These are phyloP conservation scores for Colletotrichum destructivum DNA, from an alignment of 2,329 filamentous ascomycete genomes.

Conservation along the genomic window DNA sequence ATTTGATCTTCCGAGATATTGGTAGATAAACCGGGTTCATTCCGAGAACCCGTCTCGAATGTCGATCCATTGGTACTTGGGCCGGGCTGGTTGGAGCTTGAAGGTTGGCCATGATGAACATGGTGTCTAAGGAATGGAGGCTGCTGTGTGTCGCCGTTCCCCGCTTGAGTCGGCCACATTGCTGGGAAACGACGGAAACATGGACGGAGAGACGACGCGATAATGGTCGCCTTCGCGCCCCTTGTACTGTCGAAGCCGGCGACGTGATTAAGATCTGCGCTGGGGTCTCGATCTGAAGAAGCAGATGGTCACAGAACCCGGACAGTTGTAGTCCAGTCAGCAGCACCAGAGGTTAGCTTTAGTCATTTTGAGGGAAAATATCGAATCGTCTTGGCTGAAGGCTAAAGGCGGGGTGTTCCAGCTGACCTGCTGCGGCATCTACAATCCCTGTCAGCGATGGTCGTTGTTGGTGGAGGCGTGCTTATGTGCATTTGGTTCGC, in stretches of 20 bases:
- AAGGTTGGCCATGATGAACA: neutral
- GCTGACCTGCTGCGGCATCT: constrained; percentile 1
- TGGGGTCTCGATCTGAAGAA: neutral
- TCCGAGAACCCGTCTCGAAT: neutral
- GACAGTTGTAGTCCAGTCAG: neutral
- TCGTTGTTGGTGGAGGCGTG: neutral
- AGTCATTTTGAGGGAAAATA: constrained; percentile 9
- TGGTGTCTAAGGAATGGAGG: neutral
- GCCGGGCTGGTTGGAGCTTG: neutral
- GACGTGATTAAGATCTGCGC: neutral
- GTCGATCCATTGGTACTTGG: neutral
- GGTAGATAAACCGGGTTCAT: neutral
- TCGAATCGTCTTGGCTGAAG: constrained; percentile 1
- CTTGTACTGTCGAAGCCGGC: neutral
- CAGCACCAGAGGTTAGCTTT: neutral
- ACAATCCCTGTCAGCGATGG: neutral
- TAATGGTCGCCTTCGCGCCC: neutral
- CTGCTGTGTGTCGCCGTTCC: neutral
- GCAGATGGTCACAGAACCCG: neutral
- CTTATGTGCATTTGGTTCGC: neutral
- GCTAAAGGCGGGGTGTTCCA: constrained; percentile 9
- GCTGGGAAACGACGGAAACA: neutral
- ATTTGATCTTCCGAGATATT: neutral
- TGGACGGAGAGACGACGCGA: constrained; percentile 1
- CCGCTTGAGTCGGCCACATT: constrained; percentile 4